Conservation (phyloP, 2,329 filamentous ascomycete genomes). For the Cytospora chrysosperma region DNA sequence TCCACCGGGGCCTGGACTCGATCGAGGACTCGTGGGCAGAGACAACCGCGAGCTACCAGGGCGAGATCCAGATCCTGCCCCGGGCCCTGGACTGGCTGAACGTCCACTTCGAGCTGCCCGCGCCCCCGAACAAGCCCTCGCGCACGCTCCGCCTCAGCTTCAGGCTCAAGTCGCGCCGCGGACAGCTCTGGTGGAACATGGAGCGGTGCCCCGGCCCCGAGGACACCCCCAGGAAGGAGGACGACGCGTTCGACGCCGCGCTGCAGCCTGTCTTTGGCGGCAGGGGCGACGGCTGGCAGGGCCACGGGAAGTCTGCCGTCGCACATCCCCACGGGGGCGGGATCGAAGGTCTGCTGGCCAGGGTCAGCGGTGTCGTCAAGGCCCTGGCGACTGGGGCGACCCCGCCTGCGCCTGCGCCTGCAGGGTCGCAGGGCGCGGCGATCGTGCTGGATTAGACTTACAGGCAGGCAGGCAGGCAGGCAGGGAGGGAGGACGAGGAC, state of each 20-base stretch:
- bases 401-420: not conserved
- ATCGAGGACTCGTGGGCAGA: conserved; percentile 57
- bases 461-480: not conserved
- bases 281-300: conserved; percentile 46
- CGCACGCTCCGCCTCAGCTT: conserved; percentile 52
- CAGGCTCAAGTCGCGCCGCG: conserved; percentile 48
- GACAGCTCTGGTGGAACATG: conserved; percentile 53
- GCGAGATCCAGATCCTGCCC: conserved; percentile 50
- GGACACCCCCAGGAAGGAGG: conserved; percentile 29
- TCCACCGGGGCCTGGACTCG: conserved; percentile 60
- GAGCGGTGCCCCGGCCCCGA: conserved; percentile 34
- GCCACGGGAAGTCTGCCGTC: conserved; percentile 45
- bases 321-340: conserved; percentile 44
- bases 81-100: conserved; percentile 57
- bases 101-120: conserved; percentile 50
- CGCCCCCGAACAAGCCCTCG: conserved; percentile 26
- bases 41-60: conserved; percentile 42
- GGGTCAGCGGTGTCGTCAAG: conserved; percentile 48
- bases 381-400: conserved; percentile 28
- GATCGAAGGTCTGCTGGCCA: conserved; percentile 45
- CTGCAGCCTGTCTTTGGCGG: conserved; percentile 47
- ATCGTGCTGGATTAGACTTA: conserved; percentile 19
- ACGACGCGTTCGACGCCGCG: conserved; percentile 38
- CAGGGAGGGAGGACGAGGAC: not conserved
- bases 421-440: conserved; percentile 18